phyloP scores from a whole-genome alignment of 2,329 filamentous ascomycete genomes.

The Malbranchea zuffiana region DNA sequence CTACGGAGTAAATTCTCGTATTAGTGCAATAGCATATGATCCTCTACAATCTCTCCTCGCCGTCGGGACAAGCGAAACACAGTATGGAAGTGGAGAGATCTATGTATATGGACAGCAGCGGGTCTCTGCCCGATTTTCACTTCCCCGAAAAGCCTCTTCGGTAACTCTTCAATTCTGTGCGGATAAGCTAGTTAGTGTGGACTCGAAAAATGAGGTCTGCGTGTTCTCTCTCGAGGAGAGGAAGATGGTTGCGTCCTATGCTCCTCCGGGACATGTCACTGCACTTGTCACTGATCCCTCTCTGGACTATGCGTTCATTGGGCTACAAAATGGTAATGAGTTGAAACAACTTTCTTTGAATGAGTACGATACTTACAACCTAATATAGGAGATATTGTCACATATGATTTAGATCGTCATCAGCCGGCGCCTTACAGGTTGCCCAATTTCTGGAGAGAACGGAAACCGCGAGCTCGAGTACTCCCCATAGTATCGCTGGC shows the following conservation, averaged over 20 bases:
- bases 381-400: conserved; percentile 59
- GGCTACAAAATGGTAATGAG: conserved; percentile 53
- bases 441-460: conserved; percentile 74
- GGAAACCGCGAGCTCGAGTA: conserved; percentile 55
- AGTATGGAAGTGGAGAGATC: conserved; percentile 75
- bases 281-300: conserved; percentile 73
- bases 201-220: conserved; percentile 72
- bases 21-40: conserved; percentile 77
- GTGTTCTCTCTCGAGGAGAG: conserved; percentile 71
- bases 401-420: conserved; percentile 86
- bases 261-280: conserved; percentile 65
- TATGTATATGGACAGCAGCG: conserved; percentile 78
- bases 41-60: conserved; percentile 88
- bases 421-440: conserved; percentile 66
- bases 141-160: conserved; percentile 63
- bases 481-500: conserved; percentile 63
- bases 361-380: not conserved
- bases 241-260: conserved; percentile 55
- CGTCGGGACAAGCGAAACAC: conserved; percentile 77
- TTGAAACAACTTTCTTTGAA: not conserved
- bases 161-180: conserved; percentile 71
- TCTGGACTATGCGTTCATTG: conserved; percentile 86
- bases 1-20: conserved; percentile 68
- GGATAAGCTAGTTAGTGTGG: conserved; percentile 73
- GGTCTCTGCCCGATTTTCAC: conserved; percentile 62